Percentiles rank a stretch among this genome's conserved stretches.
These are phyloP conservation scores for Neurospora sp. DNA, from an alignment of 2,329 filamentous ascomycete species.

Conservation along the genomic window DNA sequence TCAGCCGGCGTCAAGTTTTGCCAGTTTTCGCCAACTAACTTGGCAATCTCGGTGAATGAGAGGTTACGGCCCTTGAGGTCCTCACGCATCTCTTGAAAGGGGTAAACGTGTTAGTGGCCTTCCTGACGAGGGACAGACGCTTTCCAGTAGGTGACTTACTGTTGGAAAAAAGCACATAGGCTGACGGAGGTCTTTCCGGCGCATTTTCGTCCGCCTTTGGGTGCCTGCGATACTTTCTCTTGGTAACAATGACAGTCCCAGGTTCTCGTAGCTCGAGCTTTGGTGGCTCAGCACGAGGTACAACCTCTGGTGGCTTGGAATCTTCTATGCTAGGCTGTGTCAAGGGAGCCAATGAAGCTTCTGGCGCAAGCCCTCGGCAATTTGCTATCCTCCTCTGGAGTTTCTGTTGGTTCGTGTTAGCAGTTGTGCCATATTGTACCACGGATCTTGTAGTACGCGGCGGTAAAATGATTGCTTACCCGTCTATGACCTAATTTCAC, in stretches of 20 bases:
- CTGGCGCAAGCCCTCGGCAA: conserved; percentile 51
- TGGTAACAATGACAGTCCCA: conserved; percentile 35
- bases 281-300: conserved; percentile 35
- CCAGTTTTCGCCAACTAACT: conserved; percentile 74
- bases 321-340: conserved; percentile 44
- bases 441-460: background rate
- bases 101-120: conserved; percentile 4
- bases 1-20: conserved; percentile 57
- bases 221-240: conserved; percentile 69
- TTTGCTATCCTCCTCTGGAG: conserved; percentile 76
- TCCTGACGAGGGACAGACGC: background rate
- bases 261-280: conserved; percentile 34
- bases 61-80: conserved; percentile 65
- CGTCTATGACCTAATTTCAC: conserved; percentile 75
- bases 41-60: conserved; percentile 75
- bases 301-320: conserved; percentile 36
- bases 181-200: conserved; percentile 69
- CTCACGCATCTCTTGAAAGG: conserved; percentile 57
- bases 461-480: conserved; percentile 36
- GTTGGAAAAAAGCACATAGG: conserved; percentile 79
- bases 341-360: conserved; percentile 39
- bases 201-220: conserved; percentile 75
- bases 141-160: conserved; percentile 39
- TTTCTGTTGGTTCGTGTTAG: conserved; percentile 42
- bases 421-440: background rate